Conservation (phyloP, 2,329 filamentous ascomycete species). For the Sordariomycetes sp. region DNA sequence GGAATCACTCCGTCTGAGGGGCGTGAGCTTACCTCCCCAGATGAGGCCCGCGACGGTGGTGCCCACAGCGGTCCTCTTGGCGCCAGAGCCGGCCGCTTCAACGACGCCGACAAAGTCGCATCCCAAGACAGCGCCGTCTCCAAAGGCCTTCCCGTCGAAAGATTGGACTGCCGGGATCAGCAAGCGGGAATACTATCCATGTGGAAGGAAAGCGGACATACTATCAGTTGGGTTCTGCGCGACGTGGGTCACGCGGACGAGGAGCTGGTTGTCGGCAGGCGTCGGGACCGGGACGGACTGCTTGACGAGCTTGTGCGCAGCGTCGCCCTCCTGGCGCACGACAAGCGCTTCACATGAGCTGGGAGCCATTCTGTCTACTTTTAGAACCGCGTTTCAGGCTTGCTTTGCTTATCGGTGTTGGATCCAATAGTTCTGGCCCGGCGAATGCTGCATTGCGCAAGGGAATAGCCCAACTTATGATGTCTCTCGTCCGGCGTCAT, state of each 20-base stretch:
- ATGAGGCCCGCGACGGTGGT: not conserved
- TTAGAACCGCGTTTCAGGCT: not conserved
- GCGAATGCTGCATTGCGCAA: too few relatives aligned
- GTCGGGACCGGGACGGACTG: slow-evolving; percentile 4
- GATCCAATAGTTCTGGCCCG: too few relatives aligned
- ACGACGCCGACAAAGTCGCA: slow-evolving; percentile 24
- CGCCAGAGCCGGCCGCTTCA: slow-evolving; percentile 16
- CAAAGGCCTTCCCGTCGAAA: slow-evolving; percentile 24
- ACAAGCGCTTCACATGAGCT: slow-evolving; percentile 6
- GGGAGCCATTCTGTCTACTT: not conserved
- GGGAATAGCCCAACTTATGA: too few relatives aligned
- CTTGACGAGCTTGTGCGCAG: slow-evolving; percentile 1
- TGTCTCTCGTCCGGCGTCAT: too few relatives aligned
- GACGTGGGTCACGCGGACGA: slow-evolving; percentile 13
- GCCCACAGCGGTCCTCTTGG: not conserved
- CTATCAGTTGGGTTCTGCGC: slow-evolving; percentile 18
- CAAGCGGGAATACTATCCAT: not conserved
- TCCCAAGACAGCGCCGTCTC: slow-evolving; percentile 23
- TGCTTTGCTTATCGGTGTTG: not conserved
- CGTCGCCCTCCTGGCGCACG: not conserved
- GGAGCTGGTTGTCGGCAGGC: slow-evolving; percentile 10
- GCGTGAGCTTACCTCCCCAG: slow-evolving; percentile 9
- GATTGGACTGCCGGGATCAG: slow-evolving; percentile 15
- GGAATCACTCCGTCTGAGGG: not conserved
- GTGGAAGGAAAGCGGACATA: not conserved